phyloP scores from a whole-genome alignment of 1,284 basidiomycete species.

The Meira miltonrushii region DNA sequence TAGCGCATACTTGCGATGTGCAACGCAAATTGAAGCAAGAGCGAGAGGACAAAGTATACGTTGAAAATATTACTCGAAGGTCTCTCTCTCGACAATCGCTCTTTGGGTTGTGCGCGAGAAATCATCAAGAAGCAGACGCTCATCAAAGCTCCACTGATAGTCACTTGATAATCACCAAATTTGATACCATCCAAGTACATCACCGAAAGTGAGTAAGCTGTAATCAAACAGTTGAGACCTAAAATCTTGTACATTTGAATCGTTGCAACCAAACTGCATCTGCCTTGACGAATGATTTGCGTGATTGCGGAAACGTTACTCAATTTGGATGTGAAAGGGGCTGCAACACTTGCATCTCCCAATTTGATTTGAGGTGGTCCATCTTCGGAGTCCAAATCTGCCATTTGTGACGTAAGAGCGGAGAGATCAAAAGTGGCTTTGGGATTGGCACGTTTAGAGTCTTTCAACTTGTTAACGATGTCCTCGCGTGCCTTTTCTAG shows the following conservation, averaged over 20 bases:
- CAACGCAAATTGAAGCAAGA: conserved; percentile 47
- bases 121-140: conserved; percentile 50
- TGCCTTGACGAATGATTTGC: conserved; percentile 49
- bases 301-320: conserved; percentile 36
- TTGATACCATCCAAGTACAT: conserved; percentile 50
- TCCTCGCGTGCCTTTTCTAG: conserved; percentile 48
- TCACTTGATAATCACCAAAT: conserved; percentile 50
- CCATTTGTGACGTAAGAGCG: conserved; percentile 43
- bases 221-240: conserved; percentile 50
- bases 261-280: conserved; percentile 49
- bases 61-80: conserved; percentile 47
- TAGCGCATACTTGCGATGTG: conserved; percentile 48
- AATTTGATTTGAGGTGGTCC: conserved; percentile 52
- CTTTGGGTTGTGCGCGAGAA: conserved; percentile 44
- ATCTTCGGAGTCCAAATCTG: conserved; percentile 44
- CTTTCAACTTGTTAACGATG: conserved; percentile 35
- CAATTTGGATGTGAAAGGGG: conserved; percentile 50
- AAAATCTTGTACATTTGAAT: conserved; percentile 53
- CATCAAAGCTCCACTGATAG: conserved; percentile 46
- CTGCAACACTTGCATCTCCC: conserved; percentile 49
- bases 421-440: conserved; percentile 47
- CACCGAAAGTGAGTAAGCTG: conserved; percentile 47
- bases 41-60: conserved; percentile 44
- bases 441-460: conserved; percentile 29
- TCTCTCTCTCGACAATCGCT: conserved; percentile 42